Evolutionary conservation across 305 asterid genomes (phyloP), one percentile per base, ranked within the genome.

Genomic region (Fraxinus velutina): DNA sequence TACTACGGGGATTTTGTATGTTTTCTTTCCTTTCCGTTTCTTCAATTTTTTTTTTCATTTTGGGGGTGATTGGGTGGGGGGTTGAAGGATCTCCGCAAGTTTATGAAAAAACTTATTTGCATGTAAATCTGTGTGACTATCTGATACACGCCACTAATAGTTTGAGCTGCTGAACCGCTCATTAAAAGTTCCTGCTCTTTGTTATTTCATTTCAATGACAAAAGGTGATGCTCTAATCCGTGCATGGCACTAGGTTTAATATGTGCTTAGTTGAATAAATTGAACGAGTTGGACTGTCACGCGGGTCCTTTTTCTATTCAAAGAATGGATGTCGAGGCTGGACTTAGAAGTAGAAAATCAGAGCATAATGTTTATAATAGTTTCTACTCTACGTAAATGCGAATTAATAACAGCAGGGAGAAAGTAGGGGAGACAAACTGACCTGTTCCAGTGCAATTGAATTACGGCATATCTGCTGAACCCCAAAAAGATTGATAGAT

Each of bases 361-460:
- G 42, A 74, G 44, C 2, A 52, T 24, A 24, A 73, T 34, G 6
- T 71, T 47, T 68, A 37, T 42, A 64, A 60, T 24, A 44, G 57
- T 73, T 62, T 60, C 64, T 60, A 47, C 8, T 60, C 33, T 34
- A 39, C n/a, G 70, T 74, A 78, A 21, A 79, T 74, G 73, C 79
- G 24, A 70, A 57, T 73, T 50, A 50, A 77, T 42, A 75, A 39
- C 42, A 30, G 60, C 60, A 15, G 60, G 60, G 24, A 66, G 47
- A 76, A 22, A 37, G 68, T 30, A 27, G 24, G 70, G 76, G 79
- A 72, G 66, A 68, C 73, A 73, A 60, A 80, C 22, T 66, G 81
- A 96, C 99, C 98, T 92, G 98, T 86, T 96, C 99, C 83, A 96
- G 87, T 34, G 99, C 98, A 84, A 96, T 96, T 86, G 99, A 89